Evolutionary conservation across 2,329 filamentous ascomycete genomes (phyloP).

Genomic region (Celoporthe dispersa): DNA sequence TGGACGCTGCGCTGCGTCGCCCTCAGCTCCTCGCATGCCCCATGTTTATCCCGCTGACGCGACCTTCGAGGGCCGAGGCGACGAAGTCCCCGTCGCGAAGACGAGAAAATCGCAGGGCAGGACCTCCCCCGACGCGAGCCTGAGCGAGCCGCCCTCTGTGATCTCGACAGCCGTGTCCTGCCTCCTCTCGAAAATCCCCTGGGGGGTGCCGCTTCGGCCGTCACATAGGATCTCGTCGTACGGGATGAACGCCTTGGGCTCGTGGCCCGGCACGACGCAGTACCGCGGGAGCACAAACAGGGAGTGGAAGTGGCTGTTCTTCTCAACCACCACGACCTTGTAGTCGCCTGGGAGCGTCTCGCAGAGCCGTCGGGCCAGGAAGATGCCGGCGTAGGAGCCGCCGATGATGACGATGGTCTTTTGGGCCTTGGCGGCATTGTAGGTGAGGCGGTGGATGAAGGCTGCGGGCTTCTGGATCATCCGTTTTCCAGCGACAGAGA

Average conservation of each 20-base stretch:
- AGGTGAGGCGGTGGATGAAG: slow-evolving; percentile 8
- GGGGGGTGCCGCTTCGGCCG: slow-evolving; percentile 35
- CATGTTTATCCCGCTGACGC: slow-evolving; percentile 45
- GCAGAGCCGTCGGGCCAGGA: slow-evolving; percentile 52
- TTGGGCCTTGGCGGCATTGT: slow-evolving; percentile 22
- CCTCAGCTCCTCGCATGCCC: slow-evolving; percentile 48
- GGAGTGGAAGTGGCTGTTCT: slow-evolving; percentile 64
- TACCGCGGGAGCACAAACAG: slow-evolving; percentile 64
- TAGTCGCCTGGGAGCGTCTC: slow-evolving; percentile 53
- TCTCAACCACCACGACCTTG: slow-evolving; percentile 61
- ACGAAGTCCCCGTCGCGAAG: slow-evolving; percentile 60
- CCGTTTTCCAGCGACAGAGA: background rate
- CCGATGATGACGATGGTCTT: slow-evolving; percentile 60
- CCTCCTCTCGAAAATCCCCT: slow-evolving; percentile 32
- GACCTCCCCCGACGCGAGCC: slow-evolving; percentile 46
- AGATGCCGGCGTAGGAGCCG: slow-evolving; percentile 59
- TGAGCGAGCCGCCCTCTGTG: slow-evolving; percentile 41
- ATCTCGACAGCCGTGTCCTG: slow-evolving; percentile 43
- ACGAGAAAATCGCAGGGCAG: slow-evolving; percentile 60
- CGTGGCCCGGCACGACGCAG: slow-evolving; percentile 59
- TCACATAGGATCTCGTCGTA: slow-evolving; percentile 49
- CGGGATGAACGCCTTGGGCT: slow-evolving; percentile 64
- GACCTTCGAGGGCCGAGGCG: slow-evolving; percentile 53
- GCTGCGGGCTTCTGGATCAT: background rate
- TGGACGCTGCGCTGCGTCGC: slow-evolving; percentile 52